phyloP scores from a whole-genome alignment of 2,329 filamentous ascomycete species.

The Peltaster fructicola region DNA sequence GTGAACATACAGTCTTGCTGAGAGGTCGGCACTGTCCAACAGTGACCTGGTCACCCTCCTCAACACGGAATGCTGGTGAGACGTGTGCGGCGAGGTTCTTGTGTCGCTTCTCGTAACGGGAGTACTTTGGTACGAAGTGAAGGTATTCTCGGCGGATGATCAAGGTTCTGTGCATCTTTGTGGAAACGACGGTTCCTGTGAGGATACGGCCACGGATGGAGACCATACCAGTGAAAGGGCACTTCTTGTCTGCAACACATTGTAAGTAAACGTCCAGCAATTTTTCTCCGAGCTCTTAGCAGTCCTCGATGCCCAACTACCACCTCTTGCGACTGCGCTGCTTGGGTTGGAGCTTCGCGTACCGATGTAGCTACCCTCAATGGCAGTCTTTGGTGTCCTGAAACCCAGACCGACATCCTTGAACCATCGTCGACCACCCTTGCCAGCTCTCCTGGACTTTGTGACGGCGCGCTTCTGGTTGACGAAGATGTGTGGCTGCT shows the following conservation, averaged over 20 bases:
- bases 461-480: slow-evolving; percentile 87
- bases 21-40: slow-evolving; percentile 99
- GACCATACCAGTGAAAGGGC: slow-evolving; percentile 97
- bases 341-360: slow-evolving; percentile 28
- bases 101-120: slow-evolving; percentile 99
- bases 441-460: slow-evolving; percentile 65
- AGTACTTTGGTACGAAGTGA: slow-evolving; percentile 99
- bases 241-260: slow-evolving; percentile 80
- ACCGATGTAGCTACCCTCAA: slow-evolving; percentile 99
- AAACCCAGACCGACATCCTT: slow-evolving; percentile 99
- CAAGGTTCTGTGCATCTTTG: slow-evolving; percentile 99
- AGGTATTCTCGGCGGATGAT: slow-evolving; percentile 99
- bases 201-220: slow-evolving; percentile 99
- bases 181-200: slow-evolving; percentile 95
- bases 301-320: slow-evolving; percentile 10
- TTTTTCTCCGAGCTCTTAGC: not conserved
- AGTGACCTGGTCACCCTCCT: slow-evolving; percentile 98
- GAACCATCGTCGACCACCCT: slow-evolving; percentile 92
- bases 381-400: slow-evolving; percentile 94
- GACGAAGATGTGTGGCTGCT: slow-evolving; percentile 99
- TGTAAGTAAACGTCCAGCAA: slow-evolving; percentile 5
- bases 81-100: slow-evolving; percentile 99
- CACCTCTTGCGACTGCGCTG: slow-evolving; percentile 5
- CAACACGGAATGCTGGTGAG: slow-evolving; percentile 98
- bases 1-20: slow-evolving; percentile 85